phyloP scores from a whole-genome alignment of 208 protist species.

The Tritrichomonas musculus region DNA sequence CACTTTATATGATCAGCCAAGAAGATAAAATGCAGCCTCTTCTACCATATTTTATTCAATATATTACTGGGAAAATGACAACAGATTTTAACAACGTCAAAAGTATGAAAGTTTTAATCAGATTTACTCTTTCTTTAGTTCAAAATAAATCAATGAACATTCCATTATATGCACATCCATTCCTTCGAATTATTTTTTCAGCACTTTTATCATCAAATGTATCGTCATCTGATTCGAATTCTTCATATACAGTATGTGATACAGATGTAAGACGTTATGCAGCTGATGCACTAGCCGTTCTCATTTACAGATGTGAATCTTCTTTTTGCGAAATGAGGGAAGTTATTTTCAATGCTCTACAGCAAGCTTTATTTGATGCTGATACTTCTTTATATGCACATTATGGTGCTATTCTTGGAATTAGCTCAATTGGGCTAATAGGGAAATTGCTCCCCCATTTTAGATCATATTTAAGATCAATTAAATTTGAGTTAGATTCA shows the following conservation, averaged over 20 bases:
- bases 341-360: not conserved
- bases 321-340: not conserved
- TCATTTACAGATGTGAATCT: not conserved
- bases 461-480: too few species aligned
- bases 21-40: not conserved
- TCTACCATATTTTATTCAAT: slow-evolving; percentile 2
- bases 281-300: not conserved
- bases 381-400: not conserved
- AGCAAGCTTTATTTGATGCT: not conserved
- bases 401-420: not conserved
- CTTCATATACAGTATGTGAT: too few species aligned
- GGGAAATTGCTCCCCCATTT: too few species aligned
- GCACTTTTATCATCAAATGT: not conserved
- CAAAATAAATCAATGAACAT: not conserved
- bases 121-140: not conserved
- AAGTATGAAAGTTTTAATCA: not conserved
- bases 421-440: not conserved
- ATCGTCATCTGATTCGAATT: not conserved
- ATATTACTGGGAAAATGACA: not conserved
- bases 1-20: not conserved
- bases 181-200: not conserved
- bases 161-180: not conserved
- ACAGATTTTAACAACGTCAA: not conserved
- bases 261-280: not conserved
- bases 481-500: too few species aligned